phyloP scores from a whole-genome alignment of 2,329 filamentous ascomycete genomes.

The Laburnicola sp. region DNA sequence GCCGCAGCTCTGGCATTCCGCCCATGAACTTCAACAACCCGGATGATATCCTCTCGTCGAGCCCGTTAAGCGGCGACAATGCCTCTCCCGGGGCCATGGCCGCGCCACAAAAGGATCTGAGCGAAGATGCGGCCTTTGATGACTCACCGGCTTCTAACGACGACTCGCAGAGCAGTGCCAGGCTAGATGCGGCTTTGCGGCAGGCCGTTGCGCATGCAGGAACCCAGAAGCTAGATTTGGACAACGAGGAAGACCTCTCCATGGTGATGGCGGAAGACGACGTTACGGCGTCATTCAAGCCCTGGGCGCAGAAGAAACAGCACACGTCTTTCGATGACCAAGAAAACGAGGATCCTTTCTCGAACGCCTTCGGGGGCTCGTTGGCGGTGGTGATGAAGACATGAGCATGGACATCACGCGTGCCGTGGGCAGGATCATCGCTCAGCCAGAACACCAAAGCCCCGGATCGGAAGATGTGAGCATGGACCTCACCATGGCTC shows the following conservation, averaged over 20 bases:
- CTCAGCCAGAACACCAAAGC: conserved; percentile 44
- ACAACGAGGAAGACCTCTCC: conserved; percentile 58
- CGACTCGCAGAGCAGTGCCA: conserved; percentile 68
- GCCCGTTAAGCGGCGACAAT: conserved; percentile 69
- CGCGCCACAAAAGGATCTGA: conserved; percentile 58
- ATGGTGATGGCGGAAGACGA: conserved; percentile 64
- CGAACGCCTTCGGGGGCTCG: conserved; percentile 47
- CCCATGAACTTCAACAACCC: conserved; percentile 66
- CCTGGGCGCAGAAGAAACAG: conserved; percentile 67
- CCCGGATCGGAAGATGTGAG: conserved; percentile 52
- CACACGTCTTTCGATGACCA: conserved; percentile 47
- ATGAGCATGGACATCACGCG: conserved; percentile 95
- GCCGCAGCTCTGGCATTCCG: conserved; percentile 69
- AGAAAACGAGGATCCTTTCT: conserved; percentile 56
- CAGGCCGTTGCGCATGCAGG: conserved; percentile 76
- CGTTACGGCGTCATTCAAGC: conserved; percentile 71
- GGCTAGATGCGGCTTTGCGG: conserved; percentile 75
- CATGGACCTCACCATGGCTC: conserved; percentile 60
- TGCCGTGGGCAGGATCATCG: conserved; percentile 77
- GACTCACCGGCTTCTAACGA: conserved; percentile 59
- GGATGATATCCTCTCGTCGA: conserved; percentile 72
- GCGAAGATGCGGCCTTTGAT: conserved; percentile 63
- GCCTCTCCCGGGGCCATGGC: conserved; percentile 46
- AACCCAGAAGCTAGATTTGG: conserved; percentile 66
- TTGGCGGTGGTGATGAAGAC: conserved; percentile 57